A percentile compares a stretch with the other conserved stretches of the same genome.
Conservation (phyloP, 306 rosid species). For the Fragaria ananassa region DNA sequence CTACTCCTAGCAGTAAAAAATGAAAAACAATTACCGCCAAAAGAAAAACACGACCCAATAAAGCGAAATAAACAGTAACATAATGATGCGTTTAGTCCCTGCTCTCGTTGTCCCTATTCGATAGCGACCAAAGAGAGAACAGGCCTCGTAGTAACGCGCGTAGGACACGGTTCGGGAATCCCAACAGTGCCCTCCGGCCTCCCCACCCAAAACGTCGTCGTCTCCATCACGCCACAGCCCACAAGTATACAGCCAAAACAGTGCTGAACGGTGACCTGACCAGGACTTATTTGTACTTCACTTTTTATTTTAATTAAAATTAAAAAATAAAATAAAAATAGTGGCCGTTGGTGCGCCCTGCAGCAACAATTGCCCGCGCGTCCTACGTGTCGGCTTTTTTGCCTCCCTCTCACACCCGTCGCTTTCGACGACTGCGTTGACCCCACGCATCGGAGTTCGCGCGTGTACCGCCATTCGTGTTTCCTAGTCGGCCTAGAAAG, state of each 20-base stretch:
- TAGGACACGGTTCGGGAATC: constrained; percentile 34
- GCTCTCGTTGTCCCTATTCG: constrained; percentile 25
- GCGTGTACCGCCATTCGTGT: constrained; percentile 26
- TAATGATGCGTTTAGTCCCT: background rate
- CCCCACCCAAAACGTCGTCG: constrained; percentile 29
- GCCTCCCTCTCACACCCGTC: constrained; percentile 58
- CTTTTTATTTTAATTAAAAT: background rate
- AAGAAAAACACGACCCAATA: background rate
- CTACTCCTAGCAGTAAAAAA: background rate
- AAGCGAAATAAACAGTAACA: background rate
- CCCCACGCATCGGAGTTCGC: constrained; percentile 23
- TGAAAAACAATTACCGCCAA: background rate
- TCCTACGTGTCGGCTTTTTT: constrained; percentile 75
- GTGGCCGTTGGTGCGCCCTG: constrained; percentile 43
- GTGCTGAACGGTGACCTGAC: constrained; percentile 7
- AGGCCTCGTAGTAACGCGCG: constrained; percentile 25
- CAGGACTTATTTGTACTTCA: constrained; percentile 24
- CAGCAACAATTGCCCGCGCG: constrained; percentile 89
- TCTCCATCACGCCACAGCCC: constrained; percentile 15
- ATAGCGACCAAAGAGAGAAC: constrained; percentile 26
- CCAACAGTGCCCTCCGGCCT: constrained; percentile 14
- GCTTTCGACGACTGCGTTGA: constrained; percentile 37
- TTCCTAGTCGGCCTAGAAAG: constrained; percentile 23
- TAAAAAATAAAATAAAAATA: background rate
- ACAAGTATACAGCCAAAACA: background rate